Conservation (phyloP, 2,329 filamentous ascomycete genomes). For the Ascochyta clinopodiicola region DNA sequence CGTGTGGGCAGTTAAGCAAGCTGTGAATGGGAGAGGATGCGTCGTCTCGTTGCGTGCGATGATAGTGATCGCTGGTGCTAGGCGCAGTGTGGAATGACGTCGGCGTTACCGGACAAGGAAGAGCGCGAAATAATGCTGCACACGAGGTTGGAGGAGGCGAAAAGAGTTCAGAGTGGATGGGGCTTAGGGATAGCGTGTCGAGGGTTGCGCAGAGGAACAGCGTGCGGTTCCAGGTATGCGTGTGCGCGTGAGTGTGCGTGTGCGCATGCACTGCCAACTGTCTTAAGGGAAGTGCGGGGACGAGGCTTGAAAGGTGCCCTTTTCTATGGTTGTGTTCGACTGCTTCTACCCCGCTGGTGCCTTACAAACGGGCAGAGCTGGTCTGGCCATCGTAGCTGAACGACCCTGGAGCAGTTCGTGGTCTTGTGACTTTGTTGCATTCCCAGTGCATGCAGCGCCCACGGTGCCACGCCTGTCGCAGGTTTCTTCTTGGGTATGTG, state of each 20-base stretch:
- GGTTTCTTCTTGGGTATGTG: constrained; percentile 11
- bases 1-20: constrained; percentile 1
- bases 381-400: constrained; percentile 3
- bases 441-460: constrained; percentile 2
- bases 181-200: constrained; percentile 6
- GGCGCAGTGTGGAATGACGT: constrained; percentile 15
- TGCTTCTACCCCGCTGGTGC: constrained; percentile 11
- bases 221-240: neutral
- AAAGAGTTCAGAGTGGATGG: constrained; percentile 6
- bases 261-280: constrained; percentile 8
- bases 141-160: constrained; percentile 1
- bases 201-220: constrained; percentile 5
- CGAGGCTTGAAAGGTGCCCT: constrained; percentile 7
- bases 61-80: constrained; percentile 15
- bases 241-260: constrained; percentile 2
- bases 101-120: constrained; percentile 16
- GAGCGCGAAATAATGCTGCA: constrained; percentile 8
- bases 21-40: constrained; percentile 1
- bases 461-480: neutral
- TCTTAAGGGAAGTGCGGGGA: constrained; percentile 10
- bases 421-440: constrained; percentile 9
- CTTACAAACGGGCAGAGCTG: constrained; percentile 13
- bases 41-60: constrained; percentile 12
- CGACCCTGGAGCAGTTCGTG: constrained; percentile 4
- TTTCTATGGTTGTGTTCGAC: neutral